Base-by-base conservation (phyloP, 2,329 filamentous ascomycete genomes). In the Colletotrichum agaves region DNA sequence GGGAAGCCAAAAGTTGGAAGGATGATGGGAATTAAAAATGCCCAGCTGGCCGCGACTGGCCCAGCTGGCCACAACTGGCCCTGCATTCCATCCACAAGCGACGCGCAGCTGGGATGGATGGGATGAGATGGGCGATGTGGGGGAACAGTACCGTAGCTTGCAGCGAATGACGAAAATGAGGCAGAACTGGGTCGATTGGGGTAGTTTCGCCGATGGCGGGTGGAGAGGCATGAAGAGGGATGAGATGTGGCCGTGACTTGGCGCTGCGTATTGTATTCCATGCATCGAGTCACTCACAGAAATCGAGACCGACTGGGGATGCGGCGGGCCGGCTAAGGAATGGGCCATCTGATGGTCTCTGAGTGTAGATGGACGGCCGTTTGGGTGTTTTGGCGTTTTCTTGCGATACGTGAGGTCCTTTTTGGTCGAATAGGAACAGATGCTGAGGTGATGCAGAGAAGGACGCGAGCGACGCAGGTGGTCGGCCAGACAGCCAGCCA, bases 401-500 rank as follows among this genome's bases (percentile, higher is more conserved):
- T 39, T 19, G 23, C 37, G 19, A 15, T 47, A 27, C 39, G 33
- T 31, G 31, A 52, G 27, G 44, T 27, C 19, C 13, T 33, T 37
- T 53, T 21, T 37, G 44, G 31, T 44, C 59, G 21, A 58, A 52
- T 67, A 11, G 31, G 19, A 39, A 7, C 12, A 19, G 27, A 23
- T 11, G 23, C 11, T 52, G 59, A 49, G 19, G 43, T 63, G 59
- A 46, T 58, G 63, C 63, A 63, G 39, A 46, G 44, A 21, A 31
- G 23, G 55, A 41, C 23, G 41, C 13, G 46, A 39, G 55, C 52
- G 49, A 41, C 33, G 41, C 13, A 58, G 39, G 55, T 58, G 53
- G 53, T 49, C 64, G 59, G 61, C 53, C 39, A 66, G 58, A 47
- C 56, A 46, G 53, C 43, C 64, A 63, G 61, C 53, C 39, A 66